These are phyloP conservation scores for Chrysopogon serrulatus DNA, from an alignment of 176 grass and related monocot species.

Conservation along the genomic window DNA sequence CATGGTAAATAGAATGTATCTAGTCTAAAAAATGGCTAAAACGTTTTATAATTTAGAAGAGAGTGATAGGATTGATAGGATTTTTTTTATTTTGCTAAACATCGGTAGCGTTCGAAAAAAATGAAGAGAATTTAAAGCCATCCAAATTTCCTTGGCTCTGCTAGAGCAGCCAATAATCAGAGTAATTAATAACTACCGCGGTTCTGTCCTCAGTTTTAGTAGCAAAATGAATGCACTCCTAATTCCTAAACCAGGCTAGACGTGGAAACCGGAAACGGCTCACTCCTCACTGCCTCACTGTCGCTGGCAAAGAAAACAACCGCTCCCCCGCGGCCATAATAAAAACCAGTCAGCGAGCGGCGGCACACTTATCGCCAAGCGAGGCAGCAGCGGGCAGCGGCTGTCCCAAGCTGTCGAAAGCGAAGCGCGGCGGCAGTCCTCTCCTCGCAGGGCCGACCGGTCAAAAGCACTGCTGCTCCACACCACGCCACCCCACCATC, in stretches of 20 bases:
- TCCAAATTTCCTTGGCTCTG: background rate
- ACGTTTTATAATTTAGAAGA: no score
- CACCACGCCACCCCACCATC: background rate
- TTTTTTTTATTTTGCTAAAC: background rate
- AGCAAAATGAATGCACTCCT: background rate
- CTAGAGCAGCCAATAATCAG: background rate
- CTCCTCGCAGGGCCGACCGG: slow-evolving; percentile 2
- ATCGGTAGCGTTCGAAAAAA: background rate
- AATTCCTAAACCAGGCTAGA: background rate
- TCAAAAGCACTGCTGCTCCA: slow-evolving; percentile 42
- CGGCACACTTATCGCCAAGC: slow-evolving; percentile 3
- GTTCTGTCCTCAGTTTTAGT: background rate
- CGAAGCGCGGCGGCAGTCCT: background rate
- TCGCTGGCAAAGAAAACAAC: background rate
- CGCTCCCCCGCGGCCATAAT: background rate
- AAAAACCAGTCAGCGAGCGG: background rate
- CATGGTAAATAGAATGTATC: no score
- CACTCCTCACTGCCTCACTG: background rate
- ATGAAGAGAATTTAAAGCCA: background rate
- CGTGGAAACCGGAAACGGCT: background rate
- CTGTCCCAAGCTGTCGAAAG: slow-evolving; percentile 8
- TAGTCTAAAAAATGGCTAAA: no score
- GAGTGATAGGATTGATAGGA: no score
- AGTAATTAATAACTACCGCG: background rate
- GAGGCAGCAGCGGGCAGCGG: background rate